phyloP scores from a whole-genome alignment of 179 eudicot genomes.

The Beta corolliflora region DNA sequence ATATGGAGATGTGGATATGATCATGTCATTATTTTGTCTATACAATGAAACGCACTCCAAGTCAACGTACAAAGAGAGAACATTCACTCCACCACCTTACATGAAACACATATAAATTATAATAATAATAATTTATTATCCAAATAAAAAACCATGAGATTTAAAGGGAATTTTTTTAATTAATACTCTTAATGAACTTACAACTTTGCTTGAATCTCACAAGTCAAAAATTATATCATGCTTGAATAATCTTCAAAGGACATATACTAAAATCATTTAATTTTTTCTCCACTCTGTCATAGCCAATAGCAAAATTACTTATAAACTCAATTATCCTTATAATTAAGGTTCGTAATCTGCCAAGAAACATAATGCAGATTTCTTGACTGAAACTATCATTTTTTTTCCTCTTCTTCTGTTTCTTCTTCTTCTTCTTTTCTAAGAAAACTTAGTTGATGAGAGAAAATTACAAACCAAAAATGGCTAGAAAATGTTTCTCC shows the following conservation, averaged over 20 bases:
- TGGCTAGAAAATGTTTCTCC: constrained; percentile 23
- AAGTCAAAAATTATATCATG: constrained; percentile 1
- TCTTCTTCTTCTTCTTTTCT: neutral
- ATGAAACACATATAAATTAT: neutral
- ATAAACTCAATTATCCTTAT: neutral
- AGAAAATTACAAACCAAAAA: neutral
- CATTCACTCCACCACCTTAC: constrained; percentile 10
- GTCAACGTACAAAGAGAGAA: constrained; percentile 1
- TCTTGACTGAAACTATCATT: neutral
- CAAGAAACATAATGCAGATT: neutral
- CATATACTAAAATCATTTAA: neutral
- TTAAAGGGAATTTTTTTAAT: neutral
- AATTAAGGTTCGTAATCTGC: neutral
- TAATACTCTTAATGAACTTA: too few species aligned
- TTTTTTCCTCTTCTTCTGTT: neutral
- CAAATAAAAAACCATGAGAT: neutral
- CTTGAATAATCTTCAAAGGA: constrained; percentile 18
- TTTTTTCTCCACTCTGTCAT: constrained; percentile 15
- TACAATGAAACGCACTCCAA: neutral
- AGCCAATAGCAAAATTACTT: constrained; percentile 7
- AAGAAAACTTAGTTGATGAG: neutral
- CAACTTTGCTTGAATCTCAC: constrained; percentile 13
- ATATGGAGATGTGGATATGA: neutral
- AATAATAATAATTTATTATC: neutral
- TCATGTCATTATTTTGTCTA: neutral